Evolutionary conservation across 2,329 filamentous ascomycete genomes (phyloP), one percentile per base, ranked within the genome.

Genomic region (Pseudogymnoascus sp.): DNA sequence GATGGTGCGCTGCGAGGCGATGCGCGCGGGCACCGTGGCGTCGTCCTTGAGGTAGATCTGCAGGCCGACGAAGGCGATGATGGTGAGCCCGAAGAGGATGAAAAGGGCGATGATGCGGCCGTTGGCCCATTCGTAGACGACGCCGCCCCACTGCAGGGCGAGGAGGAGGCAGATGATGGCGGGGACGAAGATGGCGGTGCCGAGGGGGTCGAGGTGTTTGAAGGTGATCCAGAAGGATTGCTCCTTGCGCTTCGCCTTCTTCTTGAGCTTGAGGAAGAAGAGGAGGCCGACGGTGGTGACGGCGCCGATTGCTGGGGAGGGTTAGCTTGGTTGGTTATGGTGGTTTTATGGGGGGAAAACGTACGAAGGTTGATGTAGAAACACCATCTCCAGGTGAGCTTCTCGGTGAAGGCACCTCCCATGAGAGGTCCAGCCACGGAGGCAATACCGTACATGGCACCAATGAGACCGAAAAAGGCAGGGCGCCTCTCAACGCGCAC

Each of bases 151-250:
- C 62, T 77, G 67, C 10, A 69, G 64, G 33, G 68, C 68, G 10
- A 69, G 59, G 9, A 68, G 75, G 3, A 80, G 70, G 59, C 73
- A 76, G 68, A 77, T 23, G 72, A 70, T 31, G 56, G 59, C 64
- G 23, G 67, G 63, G 15, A 69, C 64, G 40, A 73, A 64, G 26
- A 74, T 61, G 13, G 71, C 64, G n/a, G 68, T 69, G 1, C 76
- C 75, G 23, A 75, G 64, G 6, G 74, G 65, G 63, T 77, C 74
- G 60, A 75, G 72, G 26, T 68, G 70, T n/a, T 64, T 68, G 10
- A 73, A 72, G 61, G 72, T 72, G 75, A 75, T 77, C 62, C 77
- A 75, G 10, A 80, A 69, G 9, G 77, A 77, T 13, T 80, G 68
- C 1, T 79, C 65, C 10, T 78, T 40, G 33, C 31, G 60, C 11